A percentile compares a stretch with the other conserved stretches of the same genome.
These are phyloP conservation scores for Podaxis sp. DNA, from an alignment of 768 basidiomycete genomes.

Conservation along the genomic window DNA sequence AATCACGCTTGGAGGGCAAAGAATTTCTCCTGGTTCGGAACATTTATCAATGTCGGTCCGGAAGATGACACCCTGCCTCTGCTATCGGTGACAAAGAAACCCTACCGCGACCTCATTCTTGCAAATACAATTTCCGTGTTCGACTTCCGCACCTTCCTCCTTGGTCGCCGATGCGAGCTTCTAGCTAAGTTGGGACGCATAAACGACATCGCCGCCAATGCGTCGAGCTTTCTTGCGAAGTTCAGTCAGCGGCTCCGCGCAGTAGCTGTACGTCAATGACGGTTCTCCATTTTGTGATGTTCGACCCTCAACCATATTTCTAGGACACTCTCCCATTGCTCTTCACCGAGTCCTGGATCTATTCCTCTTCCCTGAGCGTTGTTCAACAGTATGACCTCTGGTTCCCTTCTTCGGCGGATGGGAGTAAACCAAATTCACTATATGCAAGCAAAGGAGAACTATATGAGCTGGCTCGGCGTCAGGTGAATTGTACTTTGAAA, in stretches of 20 bases:
- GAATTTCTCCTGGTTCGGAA: conserved; percentile 91
- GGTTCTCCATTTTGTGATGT: conserved; percentile 3
- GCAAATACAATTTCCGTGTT: conserved; percentile 91
- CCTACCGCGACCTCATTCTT: conserved; percentile 86
- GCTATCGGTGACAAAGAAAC: conserved; percentile 76
- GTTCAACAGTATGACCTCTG: conserved; percentile 79
- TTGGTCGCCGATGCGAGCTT: conserved; percentile 80
- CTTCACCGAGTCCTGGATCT: conserved; percentile 93
- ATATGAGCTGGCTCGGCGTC: conserved; percentile 81
- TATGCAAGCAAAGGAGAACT: conserved; percentile 87
- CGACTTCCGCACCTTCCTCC: conserved; percentile 89
- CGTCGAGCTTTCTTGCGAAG: conserved; percentile 69
- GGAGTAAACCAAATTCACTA: conserved; percentile 47
- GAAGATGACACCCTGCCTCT: conserved; percentile 82
- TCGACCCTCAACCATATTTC: conserved; percentile 17
- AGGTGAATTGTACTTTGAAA: conserved; percentile 47
- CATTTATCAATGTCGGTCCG: conserved; percentile 66
- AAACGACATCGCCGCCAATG: conserved; percentile 70
- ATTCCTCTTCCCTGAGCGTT: conserved; percentile 83
- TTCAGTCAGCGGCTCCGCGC: conserved; percentile 78
- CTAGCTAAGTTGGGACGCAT: conserved; percentile 68
- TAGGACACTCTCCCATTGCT: conserved; percentile 57
- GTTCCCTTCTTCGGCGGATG: conserved; percentile 50
- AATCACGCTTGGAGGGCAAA: conserved; percentile 70
- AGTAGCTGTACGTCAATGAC: conserved; percentile 63